Evolutionary conservation across 1,284 basidiomycete species (phyloP).

Genomic region (Irpex sp.): DNA sequence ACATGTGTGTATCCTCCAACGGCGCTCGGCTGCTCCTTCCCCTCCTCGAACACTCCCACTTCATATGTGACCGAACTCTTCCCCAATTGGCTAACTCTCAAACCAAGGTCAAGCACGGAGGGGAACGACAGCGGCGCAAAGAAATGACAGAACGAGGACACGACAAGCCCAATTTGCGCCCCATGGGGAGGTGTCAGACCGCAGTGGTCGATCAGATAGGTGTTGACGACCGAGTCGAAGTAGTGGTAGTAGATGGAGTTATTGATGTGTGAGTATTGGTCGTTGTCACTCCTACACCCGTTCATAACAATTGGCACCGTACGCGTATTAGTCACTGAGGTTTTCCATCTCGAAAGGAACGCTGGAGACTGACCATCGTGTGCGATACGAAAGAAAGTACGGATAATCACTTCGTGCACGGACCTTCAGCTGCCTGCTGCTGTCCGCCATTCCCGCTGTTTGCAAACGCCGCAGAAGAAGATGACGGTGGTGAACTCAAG

Average conservation of each 20-base stretch:
- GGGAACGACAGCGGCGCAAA: constrained; percentile 70
- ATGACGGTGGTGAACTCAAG: background rate
- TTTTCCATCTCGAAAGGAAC: background rate
- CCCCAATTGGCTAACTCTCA: constrained; percentile 62
- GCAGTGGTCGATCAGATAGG: constrained; percentile 63
- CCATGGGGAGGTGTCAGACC: constrained; percentile 35
- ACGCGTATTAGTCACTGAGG: background rate
- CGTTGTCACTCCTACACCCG: constrained; percentile 67
- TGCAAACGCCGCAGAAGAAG: background rate
- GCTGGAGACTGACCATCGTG: constrained; percentile 55
- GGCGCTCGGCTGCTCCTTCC: constrained; percentile 44
- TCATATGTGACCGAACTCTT: constrained; percentile 73
- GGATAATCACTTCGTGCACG: constrained; percentile 49
- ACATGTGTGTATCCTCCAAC: constrained; percentile 81
- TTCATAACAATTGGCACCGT: background rate
- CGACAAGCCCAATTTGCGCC: constrained; percentile 62
- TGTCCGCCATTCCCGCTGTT: constrained; percentile 2
- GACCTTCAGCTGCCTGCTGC: constrained; percentile 18
- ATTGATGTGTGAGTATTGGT: constrained; percentile 77
- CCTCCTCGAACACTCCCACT: constrained; percentile 63
- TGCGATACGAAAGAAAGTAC: constrained; percentile 59
- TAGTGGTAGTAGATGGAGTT: constrained; percentile 78
- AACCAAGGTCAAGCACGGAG: constrained; percentile 58
- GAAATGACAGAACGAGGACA: constrained; percentile 71
- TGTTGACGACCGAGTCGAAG: constrained; percentile 74